Conservation (phyloP, 2,329 filamentous ascomycete genomes). For the Pestalotiopsis sp. region DNA sequence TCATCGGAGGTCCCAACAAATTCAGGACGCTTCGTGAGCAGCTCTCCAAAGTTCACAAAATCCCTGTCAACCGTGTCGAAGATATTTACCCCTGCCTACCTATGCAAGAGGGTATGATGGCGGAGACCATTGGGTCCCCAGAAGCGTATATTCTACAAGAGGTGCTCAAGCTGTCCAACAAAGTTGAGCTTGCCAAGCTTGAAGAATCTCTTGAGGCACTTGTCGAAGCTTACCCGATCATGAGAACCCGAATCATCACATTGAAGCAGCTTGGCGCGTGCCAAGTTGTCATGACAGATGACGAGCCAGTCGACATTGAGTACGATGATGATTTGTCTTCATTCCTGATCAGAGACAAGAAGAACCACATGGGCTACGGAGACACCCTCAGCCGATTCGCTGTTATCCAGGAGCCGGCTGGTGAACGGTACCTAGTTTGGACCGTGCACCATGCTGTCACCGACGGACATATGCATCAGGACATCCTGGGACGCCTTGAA, state of each 20-base stretch:
- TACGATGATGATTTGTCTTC: slow-evolving; percentile 5
- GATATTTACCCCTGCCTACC: slow-evolving; percentile 12
- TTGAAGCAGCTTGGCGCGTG: slow-evolving; percentile 11
- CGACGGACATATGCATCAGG: slow-evolving; percentile 10
- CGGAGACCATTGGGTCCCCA: slow-evolving; percentile 1
- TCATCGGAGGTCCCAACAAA: slow-evolving; percentile 10
- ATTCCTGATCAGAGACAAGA: slow-evolving; percentile 13
- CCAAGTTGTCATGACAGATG: slow-evolving; percentile 11
- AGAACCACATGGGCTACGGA: slow-evolving; percentile 5
- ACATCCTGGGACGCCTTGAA: slow-evolving; percentile 9
- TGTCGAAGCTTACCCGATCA: slow-evolving; percentile 7
- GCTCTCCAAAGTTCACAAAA: slow-evolving; percentile 2
- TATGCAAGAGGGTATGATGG: slow-evolving; percentile 13
- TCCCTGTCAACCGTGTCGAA: slow-evolving; percentile 11
- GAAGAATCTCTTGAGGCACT: slow-evolving; percentile 3
- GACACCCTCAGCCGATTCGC: slow-evolving; percentile 4
- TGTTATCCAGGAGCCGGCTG: not conserved
- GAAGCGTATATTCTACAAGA: slow-evolving; percentile 13
- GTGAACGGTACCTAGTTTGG: slow-evolving; percentile 11
- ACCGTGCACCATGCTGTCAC: slow-evolving; percentile 11
- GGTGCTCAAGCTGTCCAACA: slow-evolving; percentile 8
- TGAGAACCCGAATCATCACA: slow-evolving; percentile 10
- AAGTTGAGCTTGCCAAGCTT: slow-evolving; percentile 5
- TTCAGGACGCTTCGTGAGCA: slow-evolving; percentile 12
- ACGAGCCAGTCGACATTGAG: slow-evolving; percentile 3